phyloP scores from a whole-genome alignment of 306 rosid genomes.

The Cicer bijugum region DNA sequence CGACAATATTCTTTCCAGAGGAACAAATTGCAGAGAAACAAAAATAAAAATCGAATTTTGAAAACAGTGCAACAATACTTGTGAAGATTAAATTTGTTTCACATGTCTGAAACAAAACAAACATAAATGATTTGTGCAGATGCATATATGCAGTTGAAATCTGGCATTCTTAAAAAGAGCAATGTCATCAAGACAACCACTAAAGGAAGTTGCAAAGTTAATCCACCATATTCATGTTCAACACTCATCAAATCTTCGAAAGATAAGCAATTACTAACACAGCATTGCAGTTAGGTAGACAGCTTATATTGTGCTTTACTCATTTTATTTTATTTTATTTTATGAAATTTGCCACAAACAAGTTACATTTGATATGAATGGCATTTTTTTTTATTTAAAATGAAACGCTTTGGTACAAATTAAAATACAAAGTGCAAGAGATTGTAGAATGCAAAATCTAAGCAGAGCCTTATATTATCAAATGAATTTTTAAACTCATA shows the following conservation, averaged over 20 bases:
- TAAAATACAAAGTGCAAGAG: slow-evolving; percentile 3
- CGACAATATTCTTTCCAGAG: background rate
- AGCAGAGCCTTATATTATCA: background rate
- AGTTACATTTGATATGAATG: too few relatives aligned
- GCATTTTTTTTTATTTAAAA: background rate
- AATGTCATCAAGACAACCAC: slow-evolving; percentile 4
- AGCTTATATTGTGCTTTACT: background rate
- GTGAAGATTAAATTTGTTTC: slow-evolving; percentile 1
- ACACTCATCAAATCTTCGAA: background rate
- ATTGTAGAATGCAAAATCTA: background rate
- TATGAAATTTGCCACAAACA: too few relatives aligned
- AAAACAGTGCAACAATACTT: slow-evolving; percentile 1
- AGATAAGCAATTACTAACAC: background rate
- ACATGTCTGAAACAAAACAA: slow-evolving; percentile 7
- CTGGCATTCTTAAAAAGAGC: background rate
- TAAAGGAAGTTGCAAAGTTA: background rate
- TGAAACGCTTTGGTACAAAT: background rate
- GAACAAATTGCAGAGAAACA: slow-evolving; percentile 5
- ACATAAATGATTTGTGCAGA: background rate
- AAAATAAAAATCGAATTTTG: background rate
- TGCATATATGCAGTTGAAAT: background rate
- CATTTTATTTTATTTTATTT: background rate
- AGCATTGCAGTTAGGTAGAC: background rate
- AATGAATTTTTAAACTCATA: background rate
- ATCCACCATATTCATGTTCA: slow-evolving; percentile 15